These are phyloP conservation scores for Umbelopsis isabellina DNA, from an alignment of 192 early-diverging fungal genomes.

Conservation along the genomic window DNA sequence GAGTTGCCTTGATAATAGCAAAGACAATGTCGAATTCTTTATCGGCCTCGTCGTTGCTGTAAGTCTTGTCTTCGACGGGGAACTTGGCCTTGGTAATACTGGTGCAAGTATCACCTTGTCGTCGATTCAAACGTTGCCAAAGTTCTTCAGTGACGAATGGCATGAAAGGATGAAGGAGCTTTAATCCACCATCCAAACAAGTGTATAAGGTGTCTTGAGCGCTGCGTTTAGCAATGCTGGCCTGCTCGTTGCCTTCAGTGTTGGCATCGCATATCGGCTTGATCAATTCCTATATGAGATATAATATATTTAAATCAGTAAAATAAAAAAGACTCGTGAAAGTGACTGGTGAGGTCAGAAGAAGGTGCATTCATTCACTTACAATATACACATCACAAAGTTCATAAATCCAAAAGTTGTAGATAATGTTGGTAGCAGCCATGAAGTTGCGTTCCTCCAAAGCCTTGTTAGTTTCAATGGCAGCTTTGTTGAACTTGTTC, in stretches of 20 bases:
- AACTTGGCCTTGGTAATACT: constrained; percentile 78
- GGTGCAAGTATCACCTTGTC: constrained; percentile 62
- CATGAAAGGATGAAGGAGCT: constrained; percentile 97
- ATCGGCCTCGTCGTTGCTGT: constrained; percentile 70
- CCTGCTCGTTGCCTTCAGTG: constrained; percentile 49
- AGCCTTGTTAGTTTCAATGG: constrained; percentile 73
- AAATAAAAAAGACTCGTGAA: background rate
- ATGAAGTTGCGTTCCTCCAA: constrained; percentile 90
- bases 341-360: background rate
- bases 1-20: constrained; percentile 73
- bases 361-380: constrained; percentile 22
- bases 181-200: constrained; percentile 89
- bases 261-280: constrained; percentile 87
- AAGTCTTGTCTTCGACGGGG: constrained; percentile 56
- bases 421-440: constrained; percentile 82
- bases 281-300: constrained; percentile 61
- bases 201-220: constrained; percentile 92
- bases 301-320: background rate
- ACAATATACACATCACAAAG: constrained; percentile 97
- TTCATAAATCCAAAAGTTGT: constrained; percentile 96
- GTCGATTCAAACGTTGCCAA: constrained; percentile 91
- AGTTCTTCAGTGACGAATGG: constrained; percentile 99
- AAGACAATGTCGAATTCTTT: constrained; percentile 80
- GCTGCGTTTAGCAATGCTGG: constrained; percentile 51
- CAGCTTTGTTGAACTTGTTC: constrained; percentile 83